Percentiles rank a stretch among this genome's conserved stretches.
These are phyloP conservation scores for Chaetomiaceae sp. DNA, from an alignment of 2,329 filamentous ascomycete genomes.

Conservation along the genomic window DNA sequence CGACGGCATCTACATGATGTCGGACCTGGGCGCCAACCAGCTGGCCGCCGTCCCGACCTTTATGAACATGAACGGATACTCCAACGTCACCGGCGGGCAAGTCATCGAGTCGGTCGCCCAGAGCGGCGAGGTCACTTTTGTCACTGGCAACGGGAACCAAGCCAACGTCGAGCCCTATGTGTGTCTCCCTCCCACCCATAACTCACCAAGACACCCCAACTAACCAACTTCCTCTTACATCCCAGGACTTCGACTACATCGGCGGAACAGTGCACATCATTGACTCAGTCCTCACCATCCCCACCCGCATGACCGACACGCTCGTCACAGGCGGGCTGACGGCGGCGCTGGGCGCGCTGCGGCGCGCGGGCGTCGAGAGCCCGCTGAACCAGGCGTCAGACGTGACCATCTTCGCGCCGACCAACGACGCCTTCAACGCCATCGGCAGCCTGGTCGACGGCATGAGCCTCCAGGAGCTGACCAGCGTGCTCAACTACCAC, in stretches of 20 bases:
- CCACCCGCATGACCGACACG: conserved; percentile 39
- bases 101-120: conserved; percentile 43
- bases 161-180: conserved; percentile 46
- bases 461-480: conserved; percentile 43
- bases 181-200: conserved; percentile 24
- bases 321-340: conserved; percentile 40
- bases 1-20: conserved; percentile 42
- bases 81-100: conserved; percentile 57
- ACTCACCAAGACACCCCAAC: not conserved
- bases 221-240: not conserved
- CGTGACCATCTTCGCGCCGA: conserved; percentile 61
- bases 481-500: conserved; percentile 58
- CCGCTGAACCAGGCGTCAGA: conserved; percentile 39
- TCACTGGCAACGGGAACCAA: conserved; percentile 47
- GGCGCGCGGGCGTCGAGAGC: conserved; percentile 37
- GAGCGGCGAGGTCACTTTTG: conserved; percentile 43
- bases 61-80: conserved; percentile 46
- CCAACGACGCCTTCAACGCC: conserved; percentile 53
- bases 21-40: conserved; percentile 27
- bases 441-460: conserved; percentile 49
- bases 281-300: conserved; percentile 43
- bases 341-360: conserved; percentile 43
- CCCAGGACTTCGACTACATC: conserved; percentile 48
- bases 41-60: conserved; percentile 36
- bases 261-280: conserved; percentile 52